Percentiles rank a stretch among this genome's conserved stretches.
Evolutionary conservation across 2,329 filamentous ascomycete species (phyloP).

Genomic region (Fusarium continuum): DNA sequence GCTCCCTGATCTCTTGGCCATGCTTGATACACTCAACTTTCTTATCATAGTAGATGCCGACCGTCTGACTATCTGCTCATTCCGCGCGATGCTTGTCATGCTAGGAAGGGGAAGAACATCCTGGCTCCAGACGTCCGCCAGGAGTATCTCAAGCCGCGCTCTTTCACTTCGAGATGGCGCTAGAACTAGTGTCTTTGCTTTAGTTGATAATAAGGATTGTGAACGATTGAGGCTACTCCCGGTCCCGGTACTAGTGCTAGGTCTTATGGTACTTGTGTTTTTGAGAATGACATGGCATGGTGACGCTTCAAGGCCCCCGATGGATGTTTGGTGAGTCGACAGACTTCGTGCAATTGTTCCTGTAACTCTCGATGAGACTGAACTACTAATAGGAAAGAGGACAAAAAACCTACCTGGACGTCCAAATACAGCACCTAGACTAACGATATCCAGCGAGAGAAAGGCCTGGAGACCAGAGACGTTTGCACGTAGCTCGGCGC

Average conservation of each 20-base stretch:
- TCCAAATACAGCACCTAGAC: conserved; percentile 78
- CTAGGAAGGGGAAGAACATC: conserved; percentile 84
- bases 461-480: conserved; percentile 66
- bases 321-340: conserved; percentile 82
- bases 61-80: conserved; percentile 77
- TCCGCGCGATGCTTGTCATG: conserved; percentile 71
- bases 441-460: conserved; percentile 75
- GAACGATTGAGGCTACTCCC: conserved; percentile 74
- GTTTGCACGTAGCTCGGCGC: conserved; percentile 58
- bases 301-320: conserved; percentile 73
- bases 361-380: conserved; percentile 41
- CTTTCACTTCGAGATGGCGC: conserved; percentile 79
- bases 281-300: conserved; percentile 84
- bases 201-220: conserved; percentile 79
- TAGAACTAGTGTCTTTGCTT: conserved; percentile 72
- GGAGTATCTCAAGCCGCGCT: conserved; percentile 75
- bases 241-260: conserved; percentile 53
- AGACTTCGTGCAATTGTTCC: conserved; percentile 72
- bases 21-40: conserved; percentile 84
- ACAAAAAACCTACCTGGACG: conserved; percentile 65
- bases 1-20: conserved; percentile 76
- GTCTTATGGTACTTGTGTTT: conserved; percentile 78
- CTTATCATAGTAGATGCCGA: conserved; percentile 89
- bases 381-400: background rate
- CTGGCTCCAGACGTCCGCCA: conserved; percentile 85